Base-by-base conservation (phyloP, 257 asterid species). In the Penstemon newberryi region DNA sequence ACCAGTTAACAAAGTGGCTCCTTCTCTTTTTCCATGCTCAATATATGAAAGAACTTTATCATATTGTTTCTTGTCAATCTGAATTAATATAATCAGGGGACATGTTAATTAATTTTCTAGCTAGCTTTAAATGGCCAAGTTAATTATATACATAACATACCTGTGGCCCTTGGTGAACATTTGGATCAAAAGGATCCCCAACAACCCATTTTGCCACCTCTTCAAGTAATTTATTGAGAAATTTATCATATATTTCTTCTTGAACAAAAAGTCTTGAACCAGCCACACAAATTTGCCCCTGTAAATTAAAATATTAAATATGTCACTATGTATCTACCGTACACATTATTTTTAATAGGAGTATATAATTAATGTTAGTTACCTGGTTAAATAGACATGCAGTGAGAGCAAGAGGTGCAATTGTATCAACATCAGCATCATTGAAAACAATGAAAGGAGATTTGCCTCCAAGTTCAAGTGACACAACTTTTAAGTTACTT, bases 221-320 rank as follows among this genome's bases (percentile, higher is more conserved):
- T 78, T 85, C 89, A 77, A 70, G 67, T 79, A 87, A 58, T 56
- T 60, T 81, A 18, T 39, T 67, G n/a, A 77, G 33, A 56, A 90
- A 80, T 42, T 77, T 75, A 12, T 90, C 91, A 67, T 82, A 80
- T 46, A 90, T 75, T 53, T 81, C 91, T 71, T 90, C 93, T 64
- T 90, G 96, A 63, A 90, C 79, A 37, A 87, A 87, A 40, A 76
- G 19, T 1, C 96, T 86, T 18, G 89, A 70, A 41, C 91, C 89
- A 36, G 95, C 93, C 18, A 82, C 87, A 51, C 96, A 90, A 56
- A 89, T 77, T 72, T 89, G 91, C 8, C 96, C 96, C 96, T 89
- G 78, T n/a, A 15, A 43, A 15, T 33, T 12, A 18, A 10, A 8
- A 0, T 15, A 37, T 18, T 4, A 64, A 19, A 49, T 10, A 46